Base-by-base conservation (phyloP, 2,329 filamentous ascomycete species). In the Aspergillus sp. region DNA sequence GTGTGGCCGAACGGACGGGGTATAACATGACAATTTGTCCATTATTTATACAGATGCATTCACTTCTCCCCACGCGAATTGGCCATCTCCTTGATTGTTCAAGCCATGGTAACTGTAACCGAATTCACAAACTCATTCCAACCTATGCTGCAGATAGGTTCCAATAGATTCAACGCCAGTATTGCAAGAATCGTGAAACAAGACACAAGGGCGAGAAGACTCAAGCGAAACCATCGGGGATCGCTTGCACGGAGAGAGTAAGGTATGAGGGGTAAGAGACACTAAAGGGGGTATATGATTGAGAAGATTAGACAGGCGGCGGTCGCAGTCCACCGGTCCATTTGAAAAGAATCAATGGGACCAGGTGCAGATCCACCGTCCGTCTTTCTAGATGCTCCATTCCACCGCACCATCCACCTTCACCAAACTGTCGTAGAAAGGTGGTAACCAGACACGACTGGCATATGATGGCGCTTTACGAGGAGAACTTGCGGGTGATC, bases 401-500 rank as follows among this genome's bases (percentile, higher is more conserved):
- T 24, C 35, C 46, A 26, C 36, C 22, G 22, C 20, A 14, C 24
- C n/a, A 38, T 7, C 33, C 33, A 17, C 19, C 22, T 30, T 41
- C 16, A 41, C 33, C 19, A 17, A 17, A 19, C 13, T 30, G 9
- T 16, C 35, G 40, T 13, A 35, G 32, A 35, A 48, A 24, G 40
- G 49, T 20, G 26, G 36, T 8, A n/a, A 43, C 9, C n/a, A 20
- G 45, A 44, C 26, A 19, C 8, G 13, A 40, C n/a, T 38, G 41
- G 40, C 38, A 36, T 36, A 30, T 45, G 20, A 33, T 48, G 11
- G 43, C 47, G 54, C 44, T 58, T 67, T 74, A 84, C 67, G 80
- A 77, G 45, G 82, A 83, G 82, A 96, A 95, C 75, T 87, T 88
- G 77, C 91, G 87, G 65, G 91, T 95, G 70, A 96, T 79, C 82